These are phyloP conservation scores for Funneliformis caledonium DNA, from an alignment of 371 early-diverging fungal genomes.

Conservation along the genomic window DNA sequence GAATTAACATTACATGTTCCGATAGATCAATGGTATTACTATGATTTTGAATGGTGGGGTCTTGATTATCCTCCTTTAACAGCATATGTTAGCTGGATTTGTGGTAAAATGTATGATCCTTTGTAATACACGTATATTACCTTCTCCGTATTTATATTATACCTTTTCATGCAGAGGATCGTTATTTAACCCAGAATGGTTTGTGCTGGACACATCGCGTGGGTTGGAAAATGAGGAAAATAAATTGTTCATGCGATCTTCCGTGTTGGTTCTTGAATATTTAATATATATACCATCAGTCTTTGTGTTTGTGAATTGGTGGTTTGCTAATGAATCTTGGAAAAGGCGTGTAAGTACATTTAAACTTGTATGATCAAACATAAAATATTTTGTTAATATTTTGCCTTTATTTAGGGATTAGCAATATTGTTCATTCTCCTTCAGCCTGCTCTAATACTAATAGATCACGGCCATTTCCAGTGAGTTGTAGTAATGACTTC, in stretches of 20 bases:
- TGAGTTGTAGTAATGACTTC: conserved; percentile 41
- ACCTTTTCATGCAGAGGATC: conserved; percentile 60
- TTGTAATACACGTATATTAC: background rate
- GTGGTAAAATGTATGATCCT: conserved; percentile 73
- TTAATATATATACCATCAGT: conserved; percentile 81
- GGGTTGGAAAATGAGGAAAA: conserved; percentile 75
- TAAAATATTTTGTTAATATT: background rate
- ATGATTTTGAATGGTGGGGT: conserved; percentile 91
- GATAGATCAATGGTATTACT: conserved; percentile 81
- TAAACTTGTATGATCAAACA: background rate
- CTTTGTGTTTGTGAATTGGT: conserved; percentile 58
- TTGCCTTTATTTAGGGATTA: conserved; percentile 16
- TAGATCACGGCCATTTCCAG: conserved; percentile 98
- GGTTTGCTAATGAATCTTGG: conserved; percentile 46
- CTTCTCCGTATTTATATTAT: background rate
- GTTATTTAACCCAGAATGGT: conserved; percentile 80
- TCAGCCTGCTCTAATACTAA: conserved; percentile 85
- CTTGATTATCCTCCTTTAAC: conserved; percentile 97
- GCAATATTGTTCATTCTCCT: conserved; percentile 59
- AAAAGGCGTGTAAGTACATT: conserved; percentile 38
- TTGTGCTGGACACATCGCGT: conserved; percentile 82
- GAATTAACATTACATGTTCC: conserved; percentile 87
- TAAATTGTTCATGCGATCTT: conserved; percentile 89
- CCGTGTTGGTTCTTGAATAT: conserved; percentile 77
- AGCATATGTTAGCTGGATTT: conserved; percentile 87